phyloP scores from a whole-genome alignment of 805 yeast genomes.

The Starmerella scarabaei region DNA sequence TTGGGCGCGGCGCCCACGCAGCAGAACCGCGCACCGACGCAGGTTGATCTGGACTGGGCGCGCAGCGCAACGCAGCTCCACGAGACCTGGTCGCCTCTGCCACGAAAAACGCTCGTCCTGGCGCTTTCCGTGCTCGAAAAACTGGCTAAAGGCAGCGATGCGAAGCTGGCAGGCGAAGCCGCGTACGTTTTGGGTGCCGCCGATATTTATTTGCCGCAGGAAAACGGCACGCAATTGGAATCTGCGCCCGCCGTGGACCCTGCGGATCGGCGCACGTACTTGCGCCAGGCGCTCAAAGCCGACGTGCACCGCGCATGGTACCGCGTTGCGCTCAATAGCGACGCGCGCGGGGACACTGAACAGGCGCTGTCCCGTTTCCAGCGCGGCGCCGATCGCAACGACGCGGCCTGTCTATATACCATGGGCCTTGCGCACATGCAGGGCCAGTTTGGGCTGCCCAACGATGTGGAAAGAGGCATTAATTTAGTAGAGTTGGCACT shows the following conservation, averaged over 20 bases:
- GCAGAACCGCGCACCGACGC: not conserved
- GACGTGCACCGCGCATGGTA: constrained; percentile 29
- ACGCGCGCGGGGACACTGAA: constrained; percentile 23
- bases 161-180: constrained; percentile 19
- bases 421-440: constrained; percentile 27
- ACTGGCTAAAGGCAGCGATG: constrained; percentile 11
- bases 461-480: constrained; percentile 21
- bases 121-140: constrained; percentile 21
- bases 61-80: constrained; percentile 23
- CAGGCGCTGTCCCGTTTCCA: constrained; percentile 26
- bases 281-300: constrained; percentile 24
- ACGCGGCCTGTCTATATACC: constrained; percentile 31
- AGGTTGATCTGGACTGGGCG: constrained; percentile 23
- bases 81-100: constrained; percentile 23
- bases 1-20: not conserved
- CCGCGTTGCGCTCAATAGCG: constrained; percentile 27
- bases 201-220: not conserved
- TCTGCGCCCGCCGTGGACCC: not conserved
- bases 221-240: not conserved
- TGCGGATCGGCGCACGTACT: constrained; percentile 5
- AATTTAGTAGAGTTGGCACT: constrained; percentile 22
- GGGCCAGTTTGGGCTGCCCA: constrained; percentile 19
- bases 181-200: constrained; percentile 8
- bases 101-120: constrained; percentile 14
- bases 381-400: constrained; percentile 28